phyloP scores from a whole-genome alignment of 768 basidiomycete genomes.

The Stropharia rugosoannulata region DNA sequence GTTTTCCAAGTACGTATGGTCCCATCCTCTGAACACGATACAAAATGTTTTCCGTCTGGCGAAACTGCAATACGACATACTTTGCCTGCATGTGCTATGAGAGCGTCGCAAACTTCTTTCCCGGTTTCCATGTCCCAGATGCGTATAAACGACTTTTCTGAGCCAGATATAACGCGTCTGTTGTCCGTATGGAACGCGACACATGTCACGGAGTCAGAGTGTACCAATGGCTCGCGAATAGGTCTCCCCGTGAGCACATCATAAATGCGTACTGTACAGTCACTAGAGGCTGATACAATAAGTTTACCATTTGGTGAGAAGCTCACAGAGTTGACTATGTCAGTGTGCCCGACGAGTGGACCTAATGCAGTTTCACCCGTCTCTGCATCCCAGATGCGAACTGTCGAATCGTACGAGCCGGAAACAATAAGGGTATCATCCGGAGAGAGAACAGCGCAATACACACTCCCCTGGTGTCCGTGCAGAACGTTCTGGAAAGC shows the following conservation, averaged over 20 bases:
- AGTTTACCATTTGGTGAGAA: slow-evolving; percentile 23
- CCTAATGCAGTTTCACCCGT: slow-evolving; percentile 4
- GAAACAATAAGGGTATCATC: slow-evolving; percentile 13
- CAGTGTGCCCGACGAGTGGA: neutral
- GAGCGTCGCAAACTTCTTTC: slow-evolving; percentile 20
- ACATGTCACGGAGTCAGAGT: neutral
- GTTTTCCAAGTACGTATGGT: slow-evolving; percentile 21
- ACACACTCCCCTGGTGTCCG: slow-evolving; percentile 16
- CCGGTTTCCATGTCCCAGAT: neutral
- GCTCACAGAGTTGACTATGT: slow-evolving; percentile 17
- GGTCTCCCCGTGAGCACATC: neutral
- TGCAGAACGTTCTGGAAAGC: slow-evolving; percentile 1
- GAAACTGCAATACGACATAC: slow-evolving; percentile 20
- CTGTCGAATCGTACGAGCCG: slow-evolving; percentile 15
- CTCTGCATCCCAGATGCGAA: slow-evolving; percentile 18
- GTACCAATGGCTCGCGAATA: neutral
- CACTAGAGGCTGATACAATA: slow-evolving; percentile 16
- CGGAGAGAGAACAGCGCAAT: slow-evolving; percentile 10
- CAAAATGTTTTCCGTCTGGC: slow-evolving; percentile 14
- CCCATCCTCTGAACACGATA: slow-evolving; percentile 16
- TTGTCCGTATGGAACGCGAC: neutral
- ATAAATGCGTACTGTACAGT: slow-evolving; percentile 9
- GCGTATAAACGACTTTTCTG: too few relatives aligned
- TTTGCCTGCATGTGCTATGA: slow-evolving; percentile 3
- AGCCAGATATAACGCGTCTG: slow-evolving; percentile 10